Percentiles rank a stretch among this genome's conserved stretches.
Conservation (phyloP, 1,284 basidiomycete species). For the Leccinum subfulvum region DNA sequence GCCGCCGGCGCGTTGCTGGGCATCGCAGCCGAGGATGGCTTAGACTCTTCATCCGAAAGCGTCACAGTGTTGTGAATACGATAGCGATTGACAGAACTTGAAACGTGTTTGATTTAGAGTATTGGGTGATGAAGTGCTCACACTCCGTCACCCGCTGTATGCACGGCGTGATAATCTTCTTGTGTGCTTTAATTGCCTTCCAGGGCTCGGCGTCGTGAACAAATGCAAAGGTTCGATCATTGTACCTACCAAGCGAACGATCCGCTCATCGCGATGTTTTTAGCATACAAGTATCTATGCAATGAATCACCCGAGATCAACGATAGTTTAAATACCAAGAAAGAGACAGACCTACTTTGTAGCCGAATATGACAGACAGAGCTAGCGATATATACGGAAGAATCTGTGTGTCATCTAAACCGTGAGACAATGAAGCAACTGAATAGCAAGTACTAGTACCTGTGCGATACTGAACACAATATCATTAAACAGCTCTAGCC, state of each 20-base stretch:
- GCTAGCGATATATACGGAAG: not conserved
- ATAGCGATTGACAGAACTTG: not conserved
- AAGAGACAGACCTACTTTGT: not conserved
- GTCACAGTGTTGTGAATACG: not conserved
- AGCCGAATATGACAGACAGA: not conserved
- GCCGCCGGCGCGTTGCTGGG: too few relatives aligned
- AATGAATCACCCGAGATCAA: not conserved
- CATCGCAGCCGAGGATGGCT: too few relatives aligned
- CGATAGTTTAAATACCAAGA: not conserved
- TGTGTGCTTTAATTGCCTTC: not conserved
- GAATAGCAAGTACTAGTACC: not conserved
- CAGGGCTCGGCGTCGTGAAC: not conserved
- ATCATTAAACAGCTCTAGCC: not conserved
- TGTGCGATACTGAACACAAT: not conserved
- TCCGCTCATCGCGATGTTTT: not conserved
- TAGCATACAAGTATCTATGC: not conserved
- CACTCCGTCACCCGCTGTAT: not conserved
- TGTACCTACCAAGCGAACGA: not conserved
- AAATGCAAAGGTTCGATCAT: not conserved
- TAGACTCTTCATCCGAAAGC: too few relatives aligned
- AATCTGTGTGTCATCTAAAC: not conserved
- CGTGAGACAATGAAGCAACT: not conserved
- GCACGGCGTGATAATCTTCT: not conserved
- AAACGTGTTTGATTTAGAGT: not conserved
- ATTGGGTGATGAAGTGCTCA: not conserved